Evolutionary conservation across 2,329 filamentous ascomycete genomes (phyloP).

Genomic region (Knufia petricola): DNA sequence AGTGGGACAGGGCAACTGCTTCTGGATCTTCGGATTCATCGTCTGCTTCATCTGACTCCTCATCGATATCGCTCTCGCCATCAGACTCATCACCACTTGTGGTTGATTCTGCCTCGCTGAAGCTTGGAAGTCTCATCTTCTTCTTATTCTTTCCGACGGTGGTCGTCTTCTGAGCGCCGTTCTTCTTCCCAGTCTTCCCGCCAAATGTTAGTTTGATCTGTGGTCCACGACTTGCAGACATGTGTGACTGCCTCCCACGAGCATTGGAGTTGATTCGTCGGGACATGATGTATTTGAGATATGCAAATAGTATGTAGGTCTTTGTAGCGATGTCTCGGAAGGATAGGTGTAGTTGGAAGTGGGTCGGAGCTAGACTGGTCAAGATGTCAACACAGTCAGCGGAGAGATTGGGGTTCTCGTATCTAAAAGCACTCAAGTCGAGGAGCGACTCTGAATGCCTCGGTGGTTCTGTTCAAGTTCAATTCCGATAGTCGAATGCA

Average conservation of each 20-base stretch:
- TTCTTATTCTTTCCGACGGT: slow-evolving; percentile 7
- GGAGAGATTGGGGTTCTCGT: background rate
- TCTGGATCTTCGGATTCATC: slow-evolving; percentile 36
- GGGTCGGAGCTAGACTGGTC: slow-evolving; percentile 16
- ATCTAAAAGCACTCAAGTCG: slow-evolving; percentile 20
- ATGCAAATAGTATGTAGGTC: background rate
- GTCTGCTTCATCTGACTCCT: slow-evolving; percentile 31
- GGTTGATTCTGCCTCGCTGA: slow-evolving; percentile 5
- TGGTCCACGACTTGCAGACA: slow-evolving; percentile 8
- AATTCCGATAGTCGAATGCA: slow-evolving; percentile 50
- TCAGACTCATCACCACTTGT: slow-evolving; percentile 21
- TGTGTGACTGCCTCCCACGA: slow-evolving; percentile 17
- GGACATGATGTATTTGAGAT: slow-evolving; percentile 13
- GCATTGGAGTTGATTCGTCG: slow-evolving; percentile 16
- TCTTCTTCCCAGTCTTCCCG: slow-evolving; percentile 8
- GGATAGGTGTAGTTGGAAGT: slow-evolving; percentile 5
- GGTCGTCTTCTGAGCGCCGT: slow-evolving; percentile 9
- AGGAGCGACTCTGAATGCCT: slow-evolving; percentile 23
- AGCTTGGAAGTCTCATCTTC: slow-evolving; percentile 1
- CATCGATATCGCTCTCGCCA: slow-evolving; percentile 23
- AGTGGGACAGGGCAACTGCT: slow-evolving; percentile 34
- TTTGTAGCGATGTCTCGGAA: background rate
- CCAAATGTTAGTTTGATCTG: slow-evolving; percentile 7
- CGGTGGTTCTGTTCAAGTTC: slow-evolving; percentile 34
- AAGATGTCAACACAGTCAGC: slow-evolving; percentile 12